phyloP scores from a whole-genome alignment of 768 basidiomycete genomes.

The Nidularia sp. region DNA sequence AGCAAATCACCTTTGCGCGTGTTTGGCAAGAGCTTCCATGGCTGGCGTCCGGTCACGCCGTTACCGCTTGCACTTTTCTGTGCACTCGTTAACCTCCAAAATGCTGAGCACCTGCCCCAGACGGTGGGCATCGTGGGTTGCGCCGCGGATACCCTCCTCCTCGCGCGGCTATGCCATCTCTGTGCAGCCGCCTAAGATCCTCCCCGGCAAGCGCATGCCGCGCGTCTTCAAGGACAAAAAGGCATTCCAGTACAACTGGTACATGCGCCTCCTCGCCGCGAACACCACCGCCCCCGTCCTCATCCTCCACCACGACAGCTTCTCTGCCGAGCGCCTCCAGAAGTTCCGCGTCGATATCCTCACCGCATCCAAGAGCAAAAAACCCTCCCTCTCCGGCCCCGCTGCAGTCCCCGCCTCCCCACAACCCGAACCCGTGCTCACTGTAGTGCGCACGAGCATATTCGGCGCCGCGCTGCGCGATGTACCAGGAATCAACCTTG shows the following conservation, averaged over 20 bases:
- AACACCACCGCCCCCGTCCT: slow-evolving; percentile 60
- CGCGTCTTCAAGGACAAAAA: slow-evolving; percentile 80
- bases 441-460: slow-evolving; percentile 71
- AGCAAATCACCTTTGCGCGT: not conserved
- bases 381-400: slow-evolving; percentile 31
- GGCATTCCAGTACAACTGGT: slow-evolving; percentile 75
- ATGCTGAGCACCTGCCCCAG: not conserved
- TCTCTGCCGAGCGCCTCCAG: slow-evolving; percentile 63
- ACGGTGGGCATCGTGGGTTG: not conserved
- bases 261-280: slow-evolving; percentile 63
- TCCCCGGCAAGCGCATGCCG: slow-evolving; percentile 49
- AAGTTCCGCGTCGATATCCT: slow-evolving; percentile 68
- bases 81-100: not conserved
- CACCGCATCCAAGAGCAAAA: slow-evolving; percentile 44
- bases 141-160: not conserved
- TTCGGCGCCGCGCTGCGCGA: slow-evolving; percentile 77
- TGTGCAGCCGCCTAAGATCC: slow-evolving; percentile 43
- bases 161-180: slow-evolving; percentile 54
- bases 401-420: slow-evolving; percentile 20
- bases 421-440: slow-evolving; percentile 47
- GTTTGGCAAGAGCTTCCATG: not conserved
- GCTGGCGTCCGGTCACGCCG: not conserved
- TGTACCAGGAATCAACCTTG: slow-evolving; percentile 43
- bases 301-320: slow-evolving; percentile 75
- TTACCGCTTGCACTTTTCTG: not conserved